Conservation (phyloP, 1,284 basidiomycete genomes). For the Afroboletus lepidellus region DNA sequence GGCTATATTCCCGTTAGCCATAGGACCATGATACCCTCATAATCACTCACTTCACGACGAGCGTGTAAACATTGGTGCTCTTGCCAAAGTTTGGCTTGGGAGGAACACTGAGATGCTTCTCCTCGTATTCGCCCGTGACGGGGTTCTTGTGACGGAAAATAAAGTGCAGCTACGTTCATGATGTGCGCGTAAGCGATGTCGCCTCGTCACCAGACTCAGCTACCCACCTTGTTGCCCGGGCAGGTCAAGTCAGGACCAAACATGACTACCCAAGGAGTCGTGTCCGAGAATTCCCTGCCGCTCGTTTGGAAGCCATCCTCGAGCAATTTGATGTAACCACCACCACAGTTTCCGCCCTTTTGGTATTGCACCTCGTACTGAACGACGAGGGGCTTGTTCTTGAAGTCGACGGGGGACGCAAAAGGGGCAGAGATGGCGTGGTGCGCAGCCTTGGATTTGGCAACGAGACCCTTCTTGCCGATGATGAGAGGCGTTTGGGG, state of each 20-base stretch:
- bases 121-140: conserved; percentile 87
- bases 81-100: conserved; percentile 88
- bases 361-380: conserved; percentile 99
- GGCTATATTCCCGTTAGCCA: conserved; percentile 45
- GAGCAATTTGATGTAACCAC: conserved; percentile 98
- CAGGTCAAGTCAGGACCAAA: conserved; percentile 90
- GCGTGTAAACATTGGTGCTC: conserved; percentile 88
- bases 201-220: neutral
- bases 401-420: conserved; percentile 75
- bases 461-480: conserved; percentile 87
- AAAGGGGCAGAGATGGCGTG: conserved; percentile 98
- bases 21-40: neutral
- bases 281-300: conserved; percentile 93
- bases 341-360: conserved; percentile 98
- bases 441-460: conserved; percentile 90
- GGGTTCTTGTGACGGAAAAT: conserved; percentile 98
- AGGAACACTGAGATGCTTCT: conserved; percentile 90
- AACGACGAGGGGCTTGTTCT: conserved; percentile 87
- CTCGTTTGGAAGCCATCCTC: conserved; percentile 89
- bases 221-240: conserved; percentile 75
- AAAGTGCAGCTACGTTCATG: conserved; percentile 74
- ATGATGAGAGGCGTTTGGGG: conserved; percentile 69
- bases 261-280: conserved; percentile 98
- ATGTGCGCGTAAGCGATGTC: conserved; percentile 4
- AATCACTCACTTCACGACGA: conserved; percentile 79